Percentiles rank a stretch among this genome's conserved stretches.
Evolutionary conservation across 1,284 basidiomycete species (phyloP).

Genomic region (Cryptococcus neoformans): DNA sequence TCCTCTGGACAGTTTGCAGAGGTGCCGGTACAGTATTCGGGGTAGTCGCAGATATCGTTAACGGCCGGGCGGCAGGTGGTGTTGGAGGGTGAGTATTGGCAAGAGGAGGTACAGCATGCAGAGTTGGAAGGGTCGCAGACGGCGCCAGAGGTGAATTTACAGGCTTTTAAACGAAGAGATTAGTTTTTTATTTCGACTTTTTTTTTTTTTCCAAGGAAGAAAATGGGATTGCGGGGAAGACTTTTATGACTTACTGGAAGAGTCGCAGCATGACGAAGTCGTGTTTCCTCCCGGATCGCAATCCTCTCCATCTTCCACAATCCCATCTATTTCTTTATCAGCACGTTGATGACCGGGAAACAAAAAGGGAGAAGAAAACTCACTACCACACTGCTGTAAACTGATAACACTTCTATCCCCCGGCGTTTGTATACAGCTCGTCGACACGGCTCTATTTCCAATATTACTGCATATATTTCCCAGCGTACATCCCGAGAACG

Average conservation of each 20-base stretch:
- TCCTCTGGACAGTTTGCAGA: slow-evolving; percentile 72
- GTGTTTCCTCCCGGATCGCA: slow-evolving; percentile 75
- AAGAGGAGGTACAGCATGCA: slow-evolving; percentile 70
- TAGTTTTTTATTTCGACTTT: background rate
- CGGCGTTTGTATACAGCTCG: slow-evolving; percentile 63
- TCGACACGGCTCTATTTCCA: slow-evolving; percentile 50
- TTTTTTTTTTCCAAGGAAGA: no score
- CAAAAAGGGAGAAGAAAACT: slow-evolving; percentile 14
- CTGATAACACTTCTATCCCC: slow-evolving; percentile 35
- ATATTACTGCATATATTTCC: slow-evolving; percentile 72
- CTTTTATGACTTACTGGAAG: slow-evolving; percentile 48
- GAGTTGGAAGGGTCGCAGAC: slow-evolving; percentile 77
- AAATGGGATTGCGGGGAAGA: background rate
- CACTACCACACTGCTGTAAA: slow-evolving; percentile 48
- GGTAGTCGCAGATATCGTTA: slow-evolving; percentile 67
- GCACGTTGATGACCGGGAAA: background rate
- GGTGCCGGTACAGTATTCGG: slow-evolving; percentile 76
- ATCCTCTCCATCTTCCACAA: slow-evolving; percentile 64
- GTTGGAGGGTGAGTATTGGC: slow-evolving; percentile 62
- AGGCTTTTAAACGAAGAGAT: slow-evolving; percentile 50
- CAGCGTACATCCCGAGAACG: slow-evolving; percentile 74
- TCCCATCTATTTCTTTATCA: slow-evolving; percentile 37
- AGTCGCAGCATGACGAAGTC: slow-evolving; percentile 71
- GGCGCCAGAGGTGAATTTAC: slow-evolving; percentile 69
- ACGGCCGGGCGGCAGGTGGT: slow-evolving; percentile 67